Conservation (phyloP, 352 stramenopile genomes). For the Globisporangium rhizosaccharum region DNA sequence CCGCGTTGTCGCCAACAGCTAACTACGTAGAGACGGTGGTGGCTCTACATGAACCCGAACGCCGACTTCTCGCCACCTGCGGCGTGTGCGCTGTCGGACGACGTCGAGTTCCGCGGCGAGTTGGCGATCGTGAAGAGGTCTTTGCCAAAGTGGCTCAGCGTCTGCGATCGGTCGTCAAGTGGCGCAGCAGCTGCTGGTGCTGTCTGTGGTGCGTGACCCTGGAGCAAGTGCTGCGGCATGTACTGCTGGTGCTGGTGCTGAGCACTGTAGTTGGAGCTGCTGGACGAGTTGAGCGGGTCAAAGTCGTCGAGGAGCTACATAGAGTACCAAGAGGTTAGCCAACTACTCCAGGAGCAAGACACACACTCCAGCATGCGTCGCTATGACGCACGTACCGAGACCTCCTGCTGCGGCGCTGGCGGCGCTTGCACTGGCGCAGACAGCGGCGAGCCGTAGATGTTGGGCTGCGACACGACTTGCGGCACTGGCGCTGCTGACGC, state of each 20-base stretch:
- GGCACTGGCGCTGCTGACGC: not conserved
- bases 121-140: conserved; percentile 84
- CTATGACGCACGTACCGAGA: conserved; percentile 43
- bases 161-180: conserved; percentile 56
- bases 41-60: conserved; percentile 88
- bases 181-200: conserved; percentile 21
- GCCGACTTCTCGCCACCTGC: conserved; percentile 51
- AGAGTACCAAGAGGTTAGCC: conserved; percentile 1
- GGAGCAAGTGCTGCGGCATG: conserved; percentile 20
- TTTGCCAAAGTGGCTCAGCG: conserved; percentile 77
- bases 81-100: conserved; percentile 9
- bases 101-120: conserved; percentile 46
- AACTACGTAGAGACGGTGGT: not conserved
- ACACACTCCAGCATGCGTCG: too few species aligned
- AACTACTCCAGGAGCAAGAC: not conserved
- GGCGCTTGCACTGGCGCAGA: conserved; percentile 15
- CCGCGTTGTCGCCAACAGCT: not conserved
- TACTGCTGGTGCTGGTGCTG: conserved; percentile 31
- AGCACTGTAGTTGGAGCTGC: conserved; percentile 13
- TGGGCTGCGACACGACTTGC: conserved; percentile 11
- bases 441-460: conserved; percentile 23
- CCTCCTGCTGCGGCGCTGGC: conserved; percentile 26
- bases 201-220: conserved; percentile 13
- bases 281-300: conserved; percentile 32
- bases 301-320: conserved; percentile 46